Base-by-base conservation (phyloP, 257 asterid species). In the Handroanthus guayacan region DNA sequence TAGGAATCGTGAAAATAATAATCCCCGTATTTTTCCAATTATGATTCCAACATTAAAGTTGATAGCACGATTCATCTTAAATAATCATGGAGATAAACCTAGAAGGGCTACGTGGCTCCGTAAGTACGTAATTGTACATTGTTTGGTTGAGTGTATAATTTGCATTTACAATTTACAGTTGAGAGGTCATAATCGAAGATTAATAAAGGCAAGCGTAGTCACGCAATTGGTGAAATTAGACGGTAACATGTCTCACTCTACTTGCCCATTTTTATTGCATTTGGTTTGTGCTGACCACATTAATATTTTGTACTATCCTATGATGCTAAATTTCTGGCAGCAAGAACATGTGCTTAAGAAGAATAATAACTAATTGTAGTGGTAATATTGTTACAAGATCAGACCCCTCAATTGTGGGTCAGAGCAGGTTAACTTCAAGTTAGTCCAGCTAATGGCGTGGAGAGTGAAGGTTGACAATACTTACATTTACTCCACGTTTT, bases 121-220 rank as follows among this genome's bases (percentile, higher is more conserved):
- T 60, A 34, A 6, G 14, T 31, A 38, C n/a, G 8, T 65, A n/a
- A 17, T 12, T 25, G 51, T 67, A 13, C 69, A 67, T 41, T 50
- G 8, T 66, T 67, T 34, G 9, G 55, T 41, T 67, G 61, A n/a
- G n/a, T 56, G 48, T 0, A 60, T 12, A 72, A 18, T 61, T 9
- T 47, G 75, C 75, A 67, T 51, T 47, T 61, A 55, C 51, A 55
- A 58, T 62, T 47, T 18, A 77, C 8, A 60, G 81, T 77, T 77
- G 72, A 77, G 76, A 51, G 1, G 81, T 77, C 81, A 38, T 58
- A 47, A 38, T 69, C 77, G 54, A 20, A 52, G 39, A 50, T 38
- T 7, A 16, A 67, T 8, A 45, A 57, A 58, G 11, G 57, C 50
- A 51, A 5, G 20, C 45, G 41, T 13, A 71, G 36, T 70, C 62